phyloP scores from a whole-genome alignment of 2,329 filamentous ascomycete genomes.

The Colletotrichum tamarilloi region DNA sequence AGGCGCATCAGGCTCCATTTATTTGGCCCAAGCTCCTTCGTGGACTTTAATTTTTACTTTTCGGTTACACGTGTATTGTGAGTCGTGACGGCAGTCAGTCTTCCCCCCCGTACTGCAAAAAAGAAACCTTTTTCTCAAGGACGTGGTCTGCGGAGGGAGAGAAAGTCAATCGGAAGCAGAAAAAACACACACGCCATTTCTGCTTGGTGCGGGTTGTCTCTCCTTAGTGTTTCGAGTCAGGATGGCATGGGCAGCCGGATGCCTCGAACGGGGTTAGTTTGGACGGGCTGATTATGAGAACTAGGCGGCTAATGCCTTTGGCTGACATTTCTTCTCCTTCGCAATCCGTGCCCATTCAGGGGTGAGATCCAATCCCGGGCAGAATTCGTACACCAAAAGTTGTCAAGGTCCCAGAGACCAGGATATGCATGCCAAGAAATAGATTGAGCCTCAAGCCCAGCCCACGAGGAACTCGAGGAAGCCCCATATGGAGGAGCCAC shows the following conservation, averaged over 20 bases:
- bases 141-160: conserved; percentile 14
- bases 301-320: neutral
- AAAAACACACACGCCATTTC: neutral
- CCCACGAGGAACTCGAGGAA: neutral
- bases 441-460: conserved; percentile 29
- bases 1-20: conserved; percentile 4
- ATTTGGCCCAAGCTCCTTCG: conserved; percentile 20
- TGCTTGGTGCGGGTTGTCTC: neutral
- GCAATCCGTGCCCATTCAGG: conserved; percentile 1
- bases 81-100: neutral
- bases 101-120: neutral
- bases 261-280: conserved; percentile 16
- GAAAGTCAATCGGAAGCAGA: conserved; percentile 10
- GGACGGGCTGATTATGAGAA: neutral
- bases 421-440: conserved; percentile 25
- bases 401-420: neutral
- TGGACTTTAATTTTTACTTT: conserved; percentile 4
- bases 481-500: neutral
- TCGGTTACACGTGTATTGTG: neutral
- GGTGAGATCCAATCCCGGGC: neutral
- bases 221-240: conserved; percentile 23
- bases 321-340: neutral
- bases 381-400: neutral
- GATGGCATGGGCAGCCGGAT: neutral
- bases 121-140: neutral